Conservation (phyloP, 495 filamentous ascomycete species). For the Rhypophila decipiens region DNA sequence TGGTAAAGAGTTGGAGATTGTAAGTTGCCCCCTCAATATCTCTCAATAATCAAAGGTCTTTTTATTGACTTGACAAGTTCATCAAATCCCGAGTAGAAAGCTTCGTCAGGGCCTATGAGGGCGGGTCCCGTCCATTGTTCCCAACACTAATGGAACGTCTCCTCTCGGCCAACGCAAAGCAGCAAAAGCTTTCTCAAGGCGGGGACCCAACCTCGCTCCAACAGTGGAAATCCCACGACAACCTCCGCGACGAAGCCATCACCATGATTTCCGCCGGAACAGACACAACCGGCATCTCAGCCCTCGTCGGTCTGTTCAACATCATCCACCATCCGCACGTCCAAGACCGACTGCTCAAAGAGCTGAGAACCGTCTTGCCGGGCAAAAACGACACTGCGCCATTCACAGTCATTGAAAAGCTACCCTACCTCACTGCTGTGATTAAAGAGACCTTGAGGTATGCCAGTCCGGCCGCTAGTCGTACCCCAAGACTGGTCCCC, state of each 20-base stretch:
- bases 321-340: constrained; percentile 26
- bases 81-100: neutral
- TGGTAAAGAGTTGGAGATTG: too few relatives aligned
- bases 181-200: constrained; percentile 3
- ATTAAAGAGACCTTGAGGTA: constrained; percentile 21
- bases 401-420: constrained; percentile 12
- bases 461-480: neutral
- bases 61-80: constrained; percentile 5
- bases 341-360: constrained; percentile 22
- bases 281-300: constrained; percentile 37
- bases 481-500: too few relatives aligned
- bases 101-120: neutral
- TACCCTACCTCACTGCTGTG: constrained; percentile 33
- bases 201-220: too few relatives aligned
- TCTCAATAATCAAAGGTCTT: too few relatives aligned
- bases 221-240: too few relatives aligned
- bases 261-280: constrained; percentile 20
- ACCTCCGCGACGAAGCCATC: constrained; percentile 3
- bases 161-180: neutral
- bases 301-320: constrained; percentile 28
- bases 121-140: neutral
- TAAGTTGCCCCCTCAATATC: too few relatives aligned
- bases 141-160: neutral
- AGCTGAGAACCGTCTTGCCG: constrained; percentile 28
- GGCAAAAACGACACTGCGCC: constrained; percentile 13